phyloP scores from a whole-genome alignment of 106 monocot genomes.

The Platanthera zijinensis region DNA sequence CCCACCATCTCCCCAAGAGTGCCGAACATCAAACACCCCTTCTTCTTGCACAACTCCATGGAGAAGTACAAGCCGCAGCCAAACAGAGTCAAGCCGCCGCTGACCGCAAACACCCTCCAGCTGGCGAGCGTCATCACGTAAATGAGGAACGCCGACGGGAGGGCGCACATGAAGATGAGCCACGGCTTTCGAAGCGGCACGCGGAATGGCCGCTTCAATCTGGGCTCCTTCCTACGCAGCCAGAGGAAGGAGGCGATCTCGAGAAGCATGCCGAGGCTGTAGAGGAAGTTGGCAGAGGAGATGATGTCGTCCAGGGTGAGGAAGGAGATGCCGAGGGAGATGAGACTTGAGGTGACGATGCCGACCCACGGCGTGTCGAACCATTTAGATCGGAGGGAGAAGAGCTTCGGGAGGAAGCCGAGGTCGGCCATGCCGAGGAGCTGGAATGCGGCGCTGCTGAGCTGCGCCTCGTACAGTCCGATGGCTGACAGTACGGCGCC shows the following conservation, averaged over 20 bases:
- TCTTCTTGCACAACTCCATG: slow-evolving; percentile 42
- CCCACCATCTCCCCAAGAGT: slow-evolving; percentile 7
- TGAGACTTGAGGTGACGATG: slow-evolving; percentile 45
- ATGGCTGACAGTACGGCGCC: slow-evolving; percentile 77
- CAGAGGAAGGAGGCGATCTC: slow-evolving; percentile 74
- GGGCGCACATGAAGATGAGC: slow-evolving; percentile 51
- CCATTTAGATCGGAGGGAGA: slow-evolving; percentile 42
- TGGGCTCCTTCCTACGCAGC: slow-evolving; percentile 47
- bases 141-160: slow-evolving; percentile 63
- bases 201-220: slow-evolving; percentile 55
- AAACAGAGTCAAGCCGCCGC: slow-evolving; percentile 35
- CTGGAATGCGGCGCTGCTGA: slow-evolving; percentile 76
- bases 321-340: slow-evolving; percentile 82
- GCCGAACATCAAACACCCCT: slow-evolving; percentile 37
- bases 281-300: slow-evolving; percentile 73
- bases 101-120: slow-evolving; percentile 55
- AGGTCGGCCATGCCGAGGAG: slow-evolving; percentile 84
- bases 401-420: slow-evolving; percentile 57
- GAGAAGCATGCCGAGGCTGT: slow-evolving; percentile 83
- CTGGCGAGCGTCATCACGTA: slow-evolving; percentile 56
- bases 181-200: slow-evolving; percentile 46
- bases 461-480: slow-evolving; percentile 83
- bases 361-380: slow-evolving; percentile 81
- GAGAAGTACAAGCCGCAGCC: slow-evolving; percentile 36
- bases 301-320: slow-evolving; percentile 70